Percentiles rank a stretch among this genome's conserved stretches.
phyloP scores from a whole-genome alignment of 2,329 filamentous ascomycete genomes.

The Aspergillus alliaceus region DNA sequence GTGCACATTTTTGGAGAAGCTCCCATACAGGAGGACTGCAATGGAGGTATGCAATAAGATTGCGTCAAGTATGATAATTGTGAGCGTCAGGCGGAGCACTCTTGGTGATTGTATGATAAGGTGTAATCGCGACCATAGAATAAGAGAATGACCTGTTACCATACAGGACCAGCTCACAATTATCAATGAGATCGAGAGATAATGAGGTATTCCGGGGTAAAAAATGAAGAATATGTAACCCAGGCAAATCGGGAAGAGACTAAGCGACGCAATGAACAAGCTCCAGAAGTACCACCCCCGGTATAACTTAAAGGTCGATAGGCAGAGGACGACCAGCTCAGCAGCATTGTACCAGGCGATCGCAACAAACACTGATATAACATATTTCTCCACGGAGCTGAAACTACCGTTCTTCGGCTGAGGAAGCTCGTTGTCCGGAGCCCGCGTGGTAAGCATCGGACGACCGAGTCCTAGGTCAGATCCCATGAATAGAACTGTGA shows the following conservation, averaged over 20 bases:
- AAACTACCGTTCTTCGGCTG: background rate
- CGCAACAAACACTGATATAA: slow-evolving; percentile 23
- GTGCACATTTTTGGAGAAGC: slow-evolving; percentile 6
- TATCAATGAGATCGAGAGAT: slow-evolving; percentile 39
- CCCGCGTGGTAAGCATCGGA: background rate
- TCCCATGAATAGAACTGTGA: background rate
- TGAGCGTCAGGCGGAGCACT: slow-evolving; percentile 51
- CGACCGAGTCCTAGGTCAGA: background rate
- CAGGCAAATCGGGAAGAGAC: slow-evolving; percentile 31
- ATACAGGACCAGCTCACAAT: slow-evolving; percentile 57
- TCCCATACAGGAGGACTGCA: slow-evolving; percentile 54
- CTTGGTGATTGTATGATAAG: slow-evolving; percentile 52
- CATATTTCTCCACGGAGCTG: background rate
- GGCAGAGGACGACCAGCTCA: slow-evolving; percentile 36
- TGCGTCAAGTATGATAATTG: slow-evolving; percentile 58
- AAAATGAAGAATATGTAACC: slow-evolving; percentile 40
- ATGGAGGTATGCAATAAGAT: slow-evolving; percentile 54
- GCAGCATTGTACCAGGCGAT: slow-evolving; percentile 49
- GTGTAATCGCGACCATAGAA: slow-evolving; percentile 63
- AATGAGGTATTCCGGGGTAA: slow-evolving; percentile 24
- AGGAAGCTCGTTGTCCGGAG: background rate
- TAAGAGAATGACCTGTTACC: slow-evolving; percentile 61
- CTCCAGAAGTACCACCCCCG: slow-evolving; percentile 42
- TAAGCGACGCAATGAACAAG: slow-evolving; percentile 30
- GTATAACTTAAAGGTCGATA: slow-evolving; percentile 35